Evolutionary conservation across 768 basidiomycete genomes (phyloP), one percentile per base, ranked within the genome.

Genomic region (Pisolithus orientalis): DNA sequence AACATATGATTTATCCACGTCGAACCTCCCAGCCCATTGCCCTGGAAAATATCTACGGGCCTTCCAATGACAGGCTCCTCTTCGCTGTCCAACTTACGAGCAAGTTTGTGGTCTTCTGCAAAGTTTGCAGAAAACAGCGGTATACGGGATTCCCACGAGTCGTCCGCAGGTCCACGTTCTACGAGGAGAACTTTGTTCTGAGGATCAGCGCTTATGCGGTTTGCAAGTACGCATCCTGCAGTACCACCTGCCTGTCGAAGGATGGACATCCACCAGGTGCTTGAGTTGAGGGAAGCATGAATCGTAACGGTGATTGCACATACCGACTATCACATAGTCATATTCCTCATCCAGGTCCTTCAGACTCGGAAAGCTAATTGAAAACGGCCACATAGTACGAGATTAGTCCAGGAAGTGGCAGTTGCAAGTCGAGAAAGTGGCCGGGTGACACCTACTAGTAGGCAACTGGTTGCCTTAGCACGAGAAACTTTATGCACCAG

Each of bases 1-100:
- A 65, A 50, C 60, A 75, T 64, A 42, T 71, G 73, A 61, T 80
- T 79, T 56, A 78, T 68, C 7, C 72, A 69, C 32, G 73, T 68
- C 8, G 69, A 70, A 3, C 79, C 79, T 21, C 78, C 79, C 17
- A 80, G 63, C 7, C 56, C 63, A 1, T 51, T 53, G 2, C 69
- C 70, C 1, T 57, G 43, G 27, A 44, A 34, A 8, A 67, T 56
- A 13, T 62, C 50, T 28, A 60, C 40, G n/a, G 53, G 13, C 25
- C 50, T 56, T 5, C 31, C 54, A 38, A 37, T 54, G 17, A 54
- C 55, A 21, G 45, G 10, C 11, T 21, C 43, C 21, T 57, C 54
- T 43, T 32, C 34, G 31, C 24, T 27, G 6, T 24, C 38, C 8
- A 49, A 25, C 13, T 29, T 21, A 25, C 39, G 48, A 4, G 48